Evolutionary conservation across 345 rosid species (phyloP).

Genomic region (Angophora floribunda): DNA sequence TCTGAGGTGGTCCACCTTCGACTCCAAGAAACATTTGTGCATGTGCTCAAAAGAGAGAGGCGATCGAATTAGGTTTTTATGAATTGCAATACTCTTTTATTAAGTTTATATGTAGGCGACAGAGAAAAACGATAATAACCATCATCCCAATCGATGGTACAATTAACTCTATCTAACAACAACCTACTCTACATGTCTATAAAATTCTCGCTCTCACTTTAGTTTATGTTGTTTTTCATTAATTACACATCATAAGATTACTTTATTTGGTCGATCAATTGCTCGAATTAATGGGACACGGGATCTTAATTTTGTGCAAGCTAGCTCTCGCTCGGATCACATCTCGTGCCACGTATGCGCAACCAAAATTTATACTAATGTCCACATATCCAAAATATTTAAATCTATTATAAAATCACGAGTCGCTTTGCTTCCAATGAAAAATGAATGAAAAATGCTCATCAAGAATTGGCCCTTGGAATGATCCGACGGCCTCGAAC

Average conservation of each 20-base stretch:
- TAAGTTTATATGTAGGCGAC: fast-evolving
- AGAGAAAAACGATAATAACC: neutral
- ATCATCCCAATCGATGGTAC: fast-evolving
- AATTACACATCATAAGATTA: neutral
- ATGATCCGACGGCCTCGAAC: neutral
- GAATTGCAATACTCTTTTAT: no score
- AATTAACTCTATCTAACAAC: neutral
- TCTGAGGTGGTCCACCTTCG: no score
- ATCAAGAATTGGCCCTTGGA: neutral
- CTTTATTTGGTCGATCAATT: neutral
- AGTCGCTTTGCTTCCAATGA: neutral
- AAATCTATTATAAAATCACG: neutral
- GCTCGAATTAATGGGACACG: neutral
- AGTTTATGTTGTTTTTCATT: neutral
- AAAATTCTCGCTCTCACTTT: fast-evolving
- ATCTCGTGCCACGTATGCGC: neutral
- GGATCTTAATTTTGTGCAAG: neutral
- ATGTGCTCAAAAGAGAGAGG: neutral
- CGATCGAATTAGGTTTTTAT: neutral
- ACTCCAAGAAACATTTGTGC: no score
- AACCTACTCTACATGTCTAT: neutral
- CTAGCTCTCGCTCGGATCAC: neutral
- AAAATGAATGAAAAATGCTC: neutral
- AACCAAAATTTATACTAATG: neutral
- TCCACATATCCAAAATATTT: neutral